Percentiles rank a stretch among this genome's conserved stretches.
Conservation (phyloP, 2,329 filamentous ascomycete genomes). For the Colletotrichum tabaci region DNA sequence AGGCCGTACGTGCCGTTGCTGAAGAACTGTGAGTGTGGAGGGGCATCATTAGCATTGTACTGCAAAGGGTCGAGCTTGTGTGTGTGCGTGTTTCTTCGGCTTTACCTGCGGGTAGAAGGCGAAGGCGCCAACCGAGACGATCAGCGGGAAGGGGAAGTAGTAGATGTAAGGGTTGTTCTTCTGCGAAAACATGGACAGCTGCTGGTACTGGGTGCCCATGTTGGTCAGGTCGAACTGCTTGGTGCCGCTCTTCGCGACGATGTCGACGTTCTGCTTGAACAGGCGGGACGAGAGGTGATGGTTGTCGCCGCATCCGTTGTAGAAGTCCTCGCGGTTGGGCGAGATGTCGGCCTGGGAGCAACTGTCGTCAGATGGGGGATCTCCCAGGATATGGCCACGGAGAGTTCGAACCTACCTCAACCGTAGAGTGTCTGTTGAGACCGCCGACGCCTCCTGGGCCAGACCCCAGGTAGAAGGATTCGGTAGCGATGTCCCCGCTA, state of each 20-base stretch:
- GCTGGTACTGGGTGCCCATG: conserved; percentile 35
- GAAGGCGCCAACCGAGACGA: conserved; percentile 29
- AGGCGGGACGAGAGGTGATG: conserved; percentile 33
- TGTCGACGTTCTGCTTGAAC: conserved; percentile 38
- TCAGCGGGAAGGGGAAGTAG: conserved; percentile 35
- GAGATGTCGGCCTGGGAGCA: conserved; percentile 22
- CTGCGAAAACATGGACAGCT: conserved; percentile 30
- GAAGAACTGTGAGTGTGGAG: neutral
- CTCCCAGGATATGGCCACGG: neutral
- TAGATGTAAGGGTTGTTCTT: conserved; percentile 38
- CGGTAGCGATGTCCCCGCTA: conserved; percentile 19
- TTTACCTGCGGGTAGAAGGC: conserved; percentile 35
- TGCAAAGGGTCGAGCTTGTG: no score
- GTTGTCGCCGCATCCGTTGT: conserved; percentile 35
- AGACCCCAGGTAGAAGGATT: conserved; percentile 31
- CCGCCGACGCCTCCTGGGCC: conserved; percentile 31
- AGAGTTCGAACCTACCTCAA: conserved; percentile 21
- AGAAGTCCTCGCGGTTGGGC: conserved; percentile 34
- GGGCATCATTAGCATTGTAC: no score
- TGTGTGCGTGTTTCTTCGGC: neutral
- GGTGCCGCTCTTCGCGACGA: conserved; percentile 24
- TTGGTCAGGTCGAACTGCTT: conserved; percentile 35
- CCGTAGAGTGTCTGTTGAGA: conserved; percentile 35
- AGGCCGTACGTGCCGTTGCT: conserved; percentile 29
- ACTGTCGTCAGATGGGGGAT: neutral